A percentile compares a stretch with the other conserved stretches of the same genome.
These are phyloP conservation scores for Penicillium occitanis DNA, from an alignment of 2,329 filamentous ascomycete species.

Conservation along the genomic window DNA sequence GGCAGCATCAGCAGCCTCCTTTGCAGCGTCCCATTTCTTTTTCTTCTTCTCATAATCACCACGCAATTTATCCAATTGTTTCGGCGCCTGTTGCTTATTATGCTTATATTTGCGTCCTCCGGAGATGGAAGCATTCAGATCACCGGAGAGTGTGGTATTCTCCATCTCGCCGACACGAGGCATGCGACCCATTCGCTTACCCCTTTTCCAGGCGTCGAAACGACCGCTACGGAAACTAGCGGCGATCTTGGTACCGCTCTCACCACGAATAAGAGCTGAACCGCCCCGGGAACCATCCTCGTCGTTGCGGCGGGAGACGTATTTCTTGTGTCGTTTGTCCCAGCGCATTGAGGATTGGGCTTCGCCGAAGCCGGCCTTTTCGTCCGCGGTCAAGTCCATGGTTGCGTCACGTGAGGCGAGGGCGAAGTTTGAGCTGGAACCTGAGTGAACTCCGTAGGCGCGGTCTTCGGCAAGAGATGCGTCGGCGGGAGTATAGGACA, in stretches of 20 bases:
- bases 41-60: conserved; percentile 89
- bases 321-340: conserved; percentile 97
- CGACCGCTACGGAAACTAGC: conserved; percentile 89
- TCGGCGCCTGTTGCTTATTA: conserved; percentile 82
- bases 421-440: conserved; percentile 74
- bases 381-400: conserved; percentile 93
- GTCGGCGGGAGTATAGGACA: conserved; percentile 88
- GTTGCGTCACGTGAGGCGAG: conserved; percentile 81
- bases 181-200: conserved; percentile 74
- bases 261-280: conserved; percentile 74
- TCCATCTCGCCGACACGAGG: conserved; percentile 84
- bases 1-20: conserved; percentile 52
- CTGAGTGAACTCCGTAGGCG: conserved; percentile 88
- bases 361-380: conserved; percentile 74
- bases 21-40: conserved; percentile 85
- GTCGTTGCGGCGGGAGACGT: conserved; percentile 87
- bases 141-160: conserved; percentile 39
- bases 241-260: conserved; percentile 93
- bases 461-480: conserved; percentile 81
- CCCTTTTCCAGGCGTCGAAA: conserved; percentile 88
- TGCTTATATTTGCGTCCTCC: conserved; percentile 71
- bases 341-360: conserved; percentile 79
- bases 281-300: conserved; percentile 79
- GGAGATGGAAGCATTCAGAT: conserved; percentile 37
- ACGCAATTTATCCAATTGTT: conserved; percentile 86